Conservation (phyloP, 768 basidiomycete species). For the Dioszegia aurantiaca region DNA sequence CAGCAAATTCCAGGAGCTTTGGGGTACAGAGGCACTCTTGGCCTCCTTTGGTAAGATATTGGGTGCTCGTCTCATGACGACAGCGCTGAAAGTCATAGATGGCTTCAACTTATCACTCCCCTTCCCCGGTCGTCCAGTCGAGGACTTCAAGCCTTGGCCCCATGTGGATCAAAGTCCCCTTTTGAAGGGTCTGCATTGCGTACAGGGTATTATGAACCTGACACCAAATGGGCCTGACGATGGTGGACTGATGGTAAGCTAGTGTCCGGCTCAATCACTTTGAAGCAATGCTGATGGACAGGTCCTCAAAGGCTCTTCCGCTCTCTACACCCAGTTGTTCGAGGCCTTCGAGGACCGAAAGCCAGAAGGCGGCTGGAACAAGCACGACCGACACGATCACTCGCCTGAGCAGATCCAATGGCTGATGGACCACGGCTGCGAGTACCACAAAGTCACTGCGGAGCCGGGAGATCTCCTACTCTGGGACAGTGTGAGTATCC, state of each 20-base stretch:
- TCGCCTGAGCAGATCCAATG: constrained; percentile 40
- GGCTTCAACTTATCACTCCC: constrained; percentile 33
- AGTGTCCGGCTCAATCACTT: neutral
- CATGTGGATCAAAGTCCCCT: constrained; percentile 36
- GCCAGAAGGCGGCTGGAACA: constrained; percentile 34
- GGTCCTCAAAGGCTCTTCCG: constrained; percentile 23
- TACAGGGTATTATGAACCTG: constrained; percentile 41
- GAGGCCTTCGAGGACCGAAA: constrained; percentile 33
- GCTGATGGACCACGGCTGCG: constrained; percentile 43
- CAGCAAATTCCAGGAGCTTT: constrained; percentile 32
- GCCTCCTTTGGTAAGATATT: constrained; percentile 32
- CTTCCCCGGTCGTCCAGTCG: constrained; percentile 19
- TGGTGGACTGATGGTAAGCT: constrained; percentile 38
- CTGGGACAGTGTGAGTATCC: constrained; percentile 36
- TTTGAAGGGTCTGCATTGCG: constrained; percentile 12
- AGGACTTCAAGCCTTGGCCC: constrained; percentile 31
- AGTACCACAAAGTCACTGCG: constrained; percentile 42
- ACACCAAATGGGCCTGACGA: constrained; percentile 37
- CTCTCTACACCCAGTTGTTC: constrained; percentile 23
- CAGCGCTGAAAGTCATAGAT: constrained; percentile 8
- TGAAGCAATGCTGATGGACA: neutral
- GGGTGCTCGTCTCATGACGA: no score
- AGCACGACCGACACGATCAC: constrained; percentile 29
- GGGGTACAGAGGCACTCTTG: constrained; percentile 41
- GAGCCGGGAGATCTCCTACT: constrained; percentile 49